Evolutionary conservation across 2,329 filamentous ascomycete species (phyloP), one percentile per base, ranked within the genome.

Genomic region (Fusarium tuaranense): DNA sequence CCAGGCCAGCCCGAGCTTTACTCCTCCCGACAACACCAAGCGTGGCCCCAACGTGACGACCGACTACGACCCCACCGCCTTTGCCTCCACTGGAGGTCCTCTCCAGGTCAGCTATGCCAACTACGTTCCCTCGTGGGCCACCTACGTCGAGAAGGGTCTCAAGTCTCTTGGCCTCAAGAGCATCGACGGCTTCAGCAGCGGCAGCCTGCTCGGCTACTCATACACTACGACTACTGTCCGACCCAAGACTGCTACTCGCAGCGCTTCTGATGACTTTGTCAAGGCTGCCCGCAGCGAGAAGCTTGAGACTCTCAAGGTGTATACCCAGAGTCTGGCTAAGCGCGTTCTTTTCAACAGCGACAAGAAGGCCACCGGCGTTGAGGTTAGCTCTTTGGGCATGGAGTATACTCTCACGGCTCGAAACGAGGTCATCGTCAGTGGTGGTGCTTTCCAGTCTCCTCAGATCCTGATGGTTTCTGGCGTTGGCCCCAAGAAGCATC

Each of bases 271-370:
- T 2, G 67, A 78, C 32, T 81, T 76, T 36, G 51, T 80, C n/a
- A 76, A 79, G 48, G 30, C 62, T 13, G 79, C 78, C 1, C 81
- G 78, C 5, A 75, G 76, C 13, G 71, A 74, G 34, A 68, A 76
- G 1, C 73, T 76, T n/a, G 76, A 79, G 0, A 79, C 82, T 9
- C 78, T 88, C 4, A 83, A 78, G 4, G 77, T 88, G 0, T 88
- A 85, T 60, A 79, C 77, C 0, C 66, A 81, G 5, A 87, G 86
- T 0, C 78, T 84, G 6, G 87, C 84, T 3, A 84, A 85, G 72
- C 83, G 81, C 48, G 82, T 90, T 1, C 27, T 87, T 0, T 89
- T 88, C 55, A 75, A 86, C 60, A 44, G 44, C 0, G 71, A 81
- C 1, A 85, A 80, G 44, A 84, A 79, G 57, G 86, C 85, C 0